Evolutionary conservation across 2,329 filamentous ascomycete genomes (phyloP), one percentile per base, ranked within the genome.

Genomic region (Sporothrix dimorphospora): DNA sequence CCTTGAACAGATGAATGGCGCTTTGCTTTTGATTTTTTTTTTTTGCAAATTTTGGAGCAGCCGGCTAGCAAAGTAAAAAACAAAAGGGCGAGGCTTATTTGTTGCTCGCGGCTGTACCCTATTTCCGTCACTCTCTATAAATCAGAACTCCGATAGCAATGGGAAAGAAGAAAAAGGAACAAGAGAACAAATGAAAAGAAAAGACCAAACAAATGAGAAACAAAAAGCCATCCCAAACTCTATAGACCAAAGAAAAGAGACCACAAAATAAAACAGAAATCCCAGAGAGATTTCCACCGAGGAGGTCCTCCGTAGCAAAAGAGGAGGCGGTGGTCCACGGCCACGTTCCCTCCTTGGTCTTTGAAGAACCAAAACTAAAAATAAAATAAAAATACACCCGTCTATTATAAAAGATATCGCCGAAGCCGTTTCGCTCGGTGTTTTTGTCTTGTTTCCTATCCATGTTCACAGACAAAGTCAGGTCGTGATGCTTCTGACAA

Each of bases 351-450:
- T 40, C 30, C 14, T 40, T 42, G 9, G n/a, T 21, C 34, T 14
- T 24, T 9, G 19, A 7, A 21, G 57, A 40, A 21, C 19, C 59
- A 14, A 45, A 12, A 47, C 68, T n/a, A n/a, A 34, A 59, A 49
- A 51, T 7, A 55, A 34, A 34, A 38, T 12, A 21, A 55, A 34
- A 34, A 38, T 12, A 21, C 16, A 27, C 47, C 65, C 45, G 30
- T 55, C 30, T 42, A 68, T 53, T 65, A 65, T 63, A 63, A 40
- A 63, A 63, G 40, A 42, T 40, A 63, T 42, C n/a, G 34, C 38
- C 34, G 40, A 24, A 63, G 19, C 19, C 57, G 57, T 63, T 12
- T 42, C 57, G 9, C 38, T 40, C 19, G 57, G 57, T 63, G 42
- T 21, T 34, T 30, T 66, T 66, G 40, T 30, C 21, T 30, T 16